These are phyloP conservation scores for Grosmannia huntii DNA, from an alignment of 2,329 filamentous ascomycete genomes.

Conservation along the genomic window DNA sequence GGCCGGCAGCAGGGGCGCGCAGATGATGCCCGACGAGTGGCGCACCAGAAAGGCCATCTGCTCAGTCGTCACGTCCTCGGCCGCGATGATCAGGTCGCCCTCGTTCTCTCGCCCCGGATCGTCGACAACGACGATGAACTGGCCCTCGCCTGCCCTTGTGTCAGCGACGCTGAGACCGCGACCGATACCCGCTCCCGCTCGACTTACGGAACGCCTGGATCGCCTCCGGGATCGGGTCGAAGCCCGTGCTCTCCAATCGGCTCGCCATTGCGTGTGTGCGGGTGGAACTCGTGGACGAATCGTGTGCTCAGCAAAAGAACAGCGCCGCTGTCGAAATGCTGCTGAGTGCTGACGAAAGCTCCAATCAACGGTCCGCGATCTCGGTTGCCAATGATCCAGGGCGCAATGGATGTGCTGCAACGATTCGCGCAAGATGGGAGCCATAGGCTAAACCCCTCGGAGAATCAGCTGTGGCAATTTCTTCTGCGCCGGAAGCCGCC, in stretches of 20 bases:
- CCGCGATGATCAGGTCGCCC: slow-evolving; percentile 93
- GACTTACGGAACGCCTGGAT: slow-evolving; percentile 6
- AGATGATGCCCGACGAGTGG: slow-evolving; percentile 81
- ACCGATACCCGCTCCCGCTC: not conserved
- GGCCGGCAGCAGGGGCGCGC: slow-evolving; percentile 63
- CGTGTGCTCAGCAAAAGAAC: not conserved
- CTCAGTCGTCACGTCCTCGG: slow-evolving; percentile 65
- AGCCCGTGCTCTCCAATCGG: not conserved
- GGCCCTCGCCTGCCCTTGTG: slow-evolving; percentile 17
- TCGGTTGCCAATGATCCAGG: not conserved
- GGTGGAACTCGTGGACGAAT: not conserved
- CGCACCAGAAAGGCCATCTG: slow-evolving; percentile 97
- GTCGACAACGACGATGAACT: slow-evolving; percentile 95
- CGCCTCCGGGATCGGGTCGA: slow-evolving; percentile 6
- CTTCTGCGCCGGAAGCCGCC: not conserved
- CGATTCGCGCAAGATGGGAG: not conserved
- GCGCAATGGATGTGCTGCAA: not conserved
- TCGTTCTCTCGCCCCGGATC: slow-evolving; percentile 90
- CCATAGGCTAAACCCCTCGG: not conserved
- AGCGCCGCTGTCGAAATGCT: not conserved
- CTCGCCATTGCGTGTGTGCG: not conserved
- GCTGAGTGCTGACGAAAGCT: not conserved
- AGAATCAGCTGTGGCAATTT: not conserved
- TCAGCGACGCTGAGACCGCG: too few species aligned
- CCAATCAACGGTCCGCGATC: not conserved